A percentile compares a stretch with the other conserved stretches of the same genome.
phyloP scores from a whole-genome alignment of 345 rosid species.

The Lenwebbia sp. region DNA sequence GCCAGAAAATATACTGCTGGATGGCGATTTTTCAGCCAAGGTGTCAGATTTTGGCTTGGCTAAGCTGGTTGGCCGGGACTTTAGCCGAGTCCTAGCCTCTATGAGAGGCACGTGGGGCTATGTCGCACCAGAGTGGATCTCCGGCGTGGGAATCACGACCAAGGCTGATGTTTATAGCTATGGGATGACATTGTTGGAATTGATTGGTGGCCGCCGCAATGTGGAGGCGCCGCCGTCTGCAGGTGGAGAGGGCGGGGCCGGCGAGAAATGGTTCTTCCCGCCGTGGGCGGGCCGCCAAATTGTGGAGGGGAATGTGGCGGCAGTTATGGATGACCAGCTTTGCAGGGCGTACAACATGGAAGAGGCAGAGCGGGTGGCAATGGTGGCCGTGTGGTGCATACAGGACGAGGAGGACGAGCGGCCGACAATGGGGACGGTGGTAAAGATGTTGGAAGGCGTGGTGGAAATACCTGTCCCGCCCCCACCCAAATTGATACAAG shows the following conservation, averaged over 20 bases:
- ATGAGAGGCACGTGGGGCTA: constrained; percentile 92
- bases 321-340: constrained; percentile 36
- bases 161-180: constrained; percentile 90
- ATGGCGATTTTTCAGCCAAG: constrained; percentile 54
- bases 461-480: constrained; percentile 55
- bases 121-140: constrained; percentile 92
- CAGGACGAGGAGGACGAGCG: constrained; percentile 57
- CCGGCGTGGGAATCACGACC: constrained; percentile 68
- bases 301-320: constrained; percentile 41
- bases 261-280: constrained; percentile 72
- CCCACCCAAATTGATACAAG: constrained; percentile 70
- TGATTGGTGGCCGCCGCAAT: constrained; percentile 65
- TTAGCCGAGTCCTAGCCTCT: constrained; percentile 76
- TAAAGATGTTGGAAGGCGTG: constrained; percentile 69
- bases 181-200: constrained; percentile 81
- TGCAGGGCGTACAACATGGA: constrained; percentile 26
- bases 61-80: constrained; percentile 79
- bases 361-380: constrained; percentile 51
- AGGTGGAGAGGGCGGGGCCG: constrained; percentile 10
- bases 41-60: constrained; percentile 90
- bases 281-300: constrained; percentile 81
- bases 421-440: constrained; percentile 62
- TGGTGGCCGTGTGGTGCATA: constrained; percentile 73
- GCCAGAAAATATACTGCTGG: constrained; percentile 80
- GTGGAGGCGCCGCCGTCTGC: constrained; percentile 31